Evolutionary conservation across 106 monocot species (phyloP).

Genomic region (Dendrobium chrysotoxum): DNA sequence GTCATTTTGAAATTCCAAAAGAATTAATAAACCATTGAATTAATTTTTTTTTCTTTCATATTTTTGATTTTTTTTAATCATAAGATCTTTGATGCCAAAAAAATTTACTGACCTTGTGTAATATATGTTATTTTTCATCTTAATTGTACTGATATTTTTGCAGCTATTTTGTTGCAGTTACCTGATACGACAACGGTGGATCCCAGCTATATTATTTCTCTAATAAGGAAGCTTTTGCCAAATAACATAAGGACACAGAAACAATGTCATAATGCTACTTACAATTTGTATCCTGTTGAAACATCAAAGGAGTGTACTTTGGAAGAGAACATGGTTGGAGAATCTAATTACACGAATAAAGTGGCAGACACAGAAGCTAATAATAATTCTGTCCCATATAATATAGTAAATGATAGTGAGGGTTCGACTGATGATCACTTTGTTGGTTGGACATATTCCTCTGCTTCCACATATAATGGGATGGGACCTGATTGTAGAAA

Average conservation of each 20-base stretch:
- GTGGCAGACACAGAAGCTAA: background rate
- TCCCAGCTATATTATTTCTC: slow-evolving; percentile 92
- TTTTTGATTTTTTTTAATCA: background rate
- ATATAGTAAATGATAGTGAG: slow-evolving; percentile 4
- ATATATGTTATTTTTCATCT: background rate
- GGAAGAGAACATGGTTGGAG: slow-evolving; percentile 1
- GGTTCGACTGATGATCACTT: background rate
- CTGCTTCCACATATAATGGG: slow-evolving; percentile 11
- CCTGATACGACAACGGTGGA: slow-evolving; percentile 70
- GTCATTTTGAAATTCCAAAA: background rate
- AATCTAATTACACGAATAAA: slow-evolving; percentile 6
- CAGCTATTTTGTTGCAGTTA: slow-evolving; percentile 27
- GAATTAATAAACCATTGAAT: background rate
- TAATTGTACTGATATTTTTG: slow-evolving; percentile 7
- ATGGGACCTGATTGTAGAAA: slow-evolving; percentile 7
- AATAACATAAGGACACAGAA: slow-evolving; percentile 17
- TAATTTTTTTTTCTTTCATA: background rate
- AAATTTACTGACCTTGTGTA: background rate
- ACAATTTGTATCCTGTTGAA: slow-evolving; percentile 1
- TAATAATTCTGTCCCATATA: slow-evolving; percentile 5
- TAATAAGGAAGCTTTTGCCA: slow-evolving; percentile 77
- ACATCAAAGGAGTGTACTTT: background rate
- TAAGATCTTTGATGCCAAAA: no score
- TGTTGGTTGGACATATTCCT: slow-evolving; percentile 2
- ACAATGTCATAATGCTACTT: slow-evolving; percentile 5